Percentiles rank a stretch among this genome's conserved stretches.
phyloP scores from a whole-genome alignment of 1,139 yeast species.

The Pichia sp. region DNA sequence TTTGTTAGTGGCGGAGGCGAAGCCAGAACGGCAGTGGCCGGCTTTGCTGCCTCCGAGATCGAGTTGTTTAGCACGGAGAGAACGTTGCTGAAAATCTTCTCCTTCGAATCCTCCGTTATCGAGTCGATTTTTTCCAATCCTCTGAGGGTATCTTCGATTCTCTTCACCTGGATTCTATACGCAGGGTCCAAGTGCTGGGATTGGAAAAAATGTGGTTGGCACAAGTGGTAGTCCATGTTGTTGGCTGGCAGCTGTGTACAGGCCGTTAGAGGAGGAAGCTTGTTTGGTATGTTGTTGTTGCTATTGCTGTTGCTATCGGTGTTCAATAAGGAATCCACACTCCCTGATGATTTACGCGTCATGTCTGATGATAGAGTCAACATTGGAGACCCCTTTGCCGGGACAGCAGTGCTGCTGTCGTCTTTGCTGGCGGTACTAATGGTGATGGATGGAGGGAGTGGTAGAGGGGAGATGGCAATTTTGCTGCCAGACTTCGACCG shows the following conservation, averaged over 20 bases:
- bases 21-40: background rate
- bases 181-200: background rate
- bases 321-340: constrained; percentile 1
- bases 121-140: constrained; percentile 4
- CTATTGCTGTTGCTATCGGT: background rate
- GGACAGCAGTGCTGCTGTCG: background rate
- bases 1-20: no score
- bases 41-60: constrained; percentile 2
- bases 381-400: background rate
- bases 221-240: background rate
- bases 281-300: constrained; percentile 1
- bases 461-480: background rate
- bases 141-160: constrained; percentile 11
- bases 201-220: constrained; percentile 1
- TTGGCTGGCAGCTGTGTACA: background rate
- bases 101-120: constrained; percentile 13
- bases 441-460: background rate
- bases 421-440: background rate
- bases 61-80: constrained; percentile 11
- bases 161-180: constrained; percentile 4
- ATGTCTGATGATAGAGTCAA: background rate
- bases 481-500: no score
- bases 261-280: background rate
- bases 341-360: background rate
- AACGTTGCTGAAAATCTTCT: constrained; percentile 15